Evolutionary conservation across 176 grass and related monocot genomes (phyloP).

Genomic region (Oryza longistaminata): DNA sequence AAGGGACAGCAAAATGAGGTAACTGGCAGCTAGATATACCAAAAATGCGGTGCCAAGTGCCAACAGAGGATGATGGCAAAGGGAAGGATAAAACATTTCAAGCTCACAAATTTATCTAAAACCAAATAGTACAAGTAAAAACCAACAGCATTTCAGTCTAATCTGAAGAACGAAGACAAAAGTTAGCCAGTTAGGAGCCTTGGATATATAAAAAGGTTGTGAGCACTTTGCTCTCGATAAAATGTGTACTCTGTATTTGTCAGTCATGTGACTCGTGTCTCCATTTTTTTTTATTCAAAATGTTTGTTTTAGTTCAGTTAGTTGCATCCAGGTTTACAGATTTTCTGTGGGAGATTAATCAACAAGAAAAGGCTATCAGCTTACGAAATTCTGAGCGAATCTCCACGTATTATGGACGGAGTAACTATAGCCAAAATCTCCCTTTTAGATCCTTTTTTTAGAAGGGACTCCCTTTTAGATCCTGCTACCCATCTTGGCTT

Average conservation of each 20-base stretch:
- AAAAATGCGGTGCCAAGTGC: not conserved
- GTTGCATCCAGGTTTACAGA: not conserved
- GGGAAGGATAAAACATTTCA: not conserved
- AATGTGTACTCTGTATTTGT: not conserved
- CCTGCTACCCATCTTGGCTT: not conserved
- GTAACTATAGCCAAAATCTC: no score
- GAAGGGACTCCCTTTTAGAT: no score
- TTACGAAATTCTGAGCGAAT: no score
- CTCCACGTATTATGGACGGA: no score
- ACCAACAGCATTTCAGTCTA: not conserved
- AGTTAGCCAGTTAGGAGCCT: not conserved
- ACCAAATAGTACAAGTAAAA: not conserved
- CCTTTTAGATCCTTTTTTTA: not conserved
- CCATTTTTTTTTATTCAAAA: not conserved
- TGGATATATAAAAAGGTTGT: not conserved
- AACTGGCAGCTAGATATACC: not conserved
- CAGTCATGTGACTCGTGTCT: not conserved
- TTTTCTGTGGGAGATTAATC: not conserved
- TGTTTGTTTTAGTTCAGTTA: not conserved
- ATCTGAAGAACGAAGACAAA: not conserved
- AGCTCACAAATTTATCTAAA: not conserved
- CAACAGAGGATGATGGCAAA: not conserved
- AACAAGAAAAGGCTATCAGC: not conserved
- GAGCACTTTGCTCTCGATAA: not conserved
- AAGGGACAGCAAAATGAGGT: not conserved